These are phyloP conservation scores for Claviceps sp. DNA, from an alignment of 2,329 filamentous ascomycete genomes.

Conservation along the genomic window DNA sequence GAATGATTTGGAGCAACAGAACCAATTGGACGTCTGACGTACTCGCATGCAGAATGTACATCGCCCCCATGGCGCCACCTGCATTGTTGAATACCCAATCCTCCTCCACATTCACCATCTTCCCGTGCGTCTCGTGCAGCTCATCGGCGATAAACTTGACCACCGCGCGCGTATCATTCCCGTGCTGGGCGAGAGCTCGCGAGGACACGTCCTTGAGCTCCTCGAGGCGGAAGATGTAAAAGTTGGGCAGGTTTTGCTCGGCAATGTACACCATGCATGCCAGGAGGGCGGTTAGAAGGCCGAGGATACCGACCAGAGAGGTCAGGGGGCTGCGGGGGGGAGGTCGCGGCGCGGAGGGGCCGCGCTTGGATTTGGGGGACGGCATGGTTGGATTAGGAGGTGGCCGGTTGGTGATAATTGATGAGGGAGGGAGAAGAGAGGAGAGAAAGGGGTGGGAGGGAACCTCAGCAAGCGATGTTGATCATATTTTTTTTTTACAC, in stretches of 20 bases:
- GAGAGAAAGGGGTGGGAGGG: neutral
- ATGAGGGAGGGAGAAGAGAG: conserved; percentile 2
- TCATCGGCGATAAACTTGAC: conserved; percentile 58
- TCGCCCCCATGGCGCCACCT: conserved; percentile 79
- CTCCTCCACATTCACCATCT: conserved; percentile 54
- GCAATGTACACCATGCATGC: conserved; percentile 39
- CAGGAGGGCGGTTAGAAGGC: conserved; percentile 40
- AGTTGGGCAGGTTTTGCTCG: conserved; percentile 44
- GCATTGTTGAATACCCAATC: conserved; percentile 92
- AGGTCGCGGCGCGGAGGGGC: conserved; percentile 2
- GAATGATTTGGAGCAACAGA: conserved; percentile 8
- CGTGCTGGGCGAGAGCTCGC: conserved; percentile 52
- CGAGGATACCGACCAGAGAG: conserved; percentile 33
- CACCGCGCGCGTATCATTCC: conserved; percentile 59
- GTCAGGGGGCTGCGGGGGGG: conserved; percentile 6
- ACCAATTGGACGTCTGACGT: conserved; percentile 15
- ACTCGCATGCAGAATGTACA: conserved; percentile 85
- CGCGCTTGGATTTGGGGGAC: conserved; percentile 6
- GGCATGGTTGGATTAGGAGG: neutral
- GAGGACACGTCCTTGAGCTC: conserved; percentile 56
- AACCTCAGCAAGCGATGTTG: too few species aligned
- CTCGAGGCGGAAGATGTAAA: conserved; percentile 63
- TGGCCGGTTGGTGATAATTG: too few species aligned
- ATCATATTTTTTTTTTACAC: too few species aligned
- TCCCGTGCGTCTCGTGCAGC: conserved; percentile 37